Evolutionary conservation across 2,329 filamentous ascomycete species (phyloP), one percentile per base, ranked within the genome.

Genomic region (Diaporthe eres): DNA sequence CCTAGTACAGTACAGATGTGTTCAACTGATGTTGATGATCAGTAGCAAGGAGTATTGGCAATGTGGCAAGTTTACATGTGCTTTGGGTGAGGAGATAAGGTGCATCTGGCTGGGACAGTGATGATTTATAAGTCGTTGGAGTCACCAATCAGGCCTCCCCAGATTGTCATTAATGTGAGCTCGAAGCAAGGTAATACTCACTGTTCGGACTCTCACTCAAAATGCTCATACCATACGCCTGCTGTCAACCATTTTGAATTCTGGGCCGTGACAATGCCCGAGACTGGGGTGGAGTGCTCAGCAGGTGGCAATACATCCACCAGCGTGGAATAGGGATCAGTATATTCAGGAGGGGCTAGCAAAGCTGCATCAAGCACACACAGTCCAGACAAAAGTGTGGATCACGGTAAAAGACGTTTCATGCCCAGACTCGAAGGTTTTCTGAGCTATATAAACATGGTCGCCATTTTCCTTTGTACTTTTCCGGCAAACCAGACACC

Each of bases 21-120:
- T 25, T 22, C 37, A 31, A 49, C 37, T 60, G 68, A 22, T 47
- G 53, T 58, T 71, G 68, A 47, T 28, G 37, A 37, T 25, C 39
- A 60, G 68, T n/a, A 49, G 68, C 53, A 60, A 60, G 68, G 68
- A 49, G 68, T 60, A 70, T 39, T 34, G 65, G 65, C 22, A 70
- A 34, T 55, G 65, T 65, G 49, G 49, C 49, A 70, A 44, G 37
- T 8, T 22, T 68, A 53, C 39, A 22, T 42, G 65, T 13, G 31
- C 65, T 42, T 53, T 42, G 65, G 34, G 17, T 42, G 10, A 12
- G 65, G 31, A 22, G 31, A 7, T 28, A 22, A 42, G 31, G 34
- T 55, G 49, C 17, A 51, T 53, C 37, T 55, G n/a, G 34, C 47
- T 70, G 34, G 34, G 65, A 55, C 31, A 28, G 34, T 42, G n/a